Evolutionary conservation across 116 monocot genomes (phyloP), one percentile per base, ranked within the genome.

Genomic region (Trichopus zeylanicus): DNA sequence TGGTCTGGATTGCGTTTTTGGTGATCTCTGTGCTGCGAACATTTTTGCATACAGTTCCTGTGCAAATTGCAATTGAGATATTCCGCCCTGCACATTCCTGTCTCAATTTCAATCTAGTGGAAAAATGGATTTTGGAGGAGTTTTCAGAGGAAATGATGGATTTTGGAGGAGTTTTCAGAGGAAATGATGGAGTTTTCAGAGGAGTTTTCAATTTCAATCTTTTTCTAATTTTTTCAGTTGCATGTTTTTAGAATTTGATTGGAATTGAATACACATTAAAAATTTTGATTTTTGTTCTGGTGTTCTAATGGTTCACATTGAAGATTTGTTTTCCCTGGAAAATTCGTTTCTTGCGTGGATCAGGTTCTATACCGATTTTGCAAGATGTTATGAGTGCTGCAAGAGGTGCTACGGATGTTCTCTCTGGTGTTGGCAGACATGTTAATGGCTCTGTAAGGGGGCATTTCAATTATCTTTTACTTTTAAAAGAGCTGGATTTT

Each of bases 371-470:
- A 78, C 95, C 95, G 21, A 76, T 69, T 57, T 27, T 89, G 20
- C 89, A 86, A 31, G 83, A 86, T 81, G 78, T 89, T 26, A 54
- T 95, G 57, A 76, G 61, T 60, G 90, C 95, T 2, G 73, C 95
- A 26, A 86, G 89, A 70, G 95, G 95, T 29, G 95, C 90, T 48
- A 95, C 90, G 26, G 86, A 89, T 89, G 75, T 75, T 53, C 73
- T 95, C 53, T 86, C 81, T 70, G 86, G 83, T 61, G 82, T 74
- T 33, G 81, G 81, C 22, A 75, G 75, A 27, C 83, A 86, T 74
- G 71, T 84, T 52, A 89, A 86, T 68, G 46, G 61, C 63, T 71
- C 74, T 64, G 90, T 95, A 81, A 78, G 89, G 59, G 31, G 23
- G 22, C 21, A 48, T 33, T 42, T 42, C 42, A 3, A 16, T 13